Base-by-base conservation (phyloP, 306 rosid genomes). In the Coriaria nepalensis region DNA sequence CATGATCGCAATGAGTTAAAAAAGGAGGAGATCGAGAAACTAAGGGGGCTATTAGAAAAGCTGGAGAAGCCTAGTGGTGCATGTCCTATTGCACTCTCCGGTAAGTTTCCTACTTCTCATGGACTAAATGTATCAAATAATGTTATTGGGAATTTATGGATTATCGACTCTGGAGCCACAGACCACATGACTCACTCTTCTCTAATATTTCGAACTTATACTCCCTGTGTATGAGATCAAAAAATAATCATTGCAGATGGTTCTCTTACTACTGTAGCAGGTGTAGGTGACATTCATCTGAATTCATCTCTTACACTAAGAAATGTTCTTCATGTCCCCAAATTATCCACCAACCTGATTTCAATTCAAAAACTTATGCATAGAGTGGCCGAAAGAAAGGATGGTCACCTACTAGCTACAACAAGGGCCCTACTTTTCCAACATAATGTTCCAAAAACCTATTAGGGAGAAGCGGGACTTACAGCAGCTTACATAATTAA, bases 161-260 rank as follows among this genome's bases (percentile, higher is more conserved):
- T 48, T 35, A 33, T 48, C 20, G 52, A 32, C 37, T 15, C 6
- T 2, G 38, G 36, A 15, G 52, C 6, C 37, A 48, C 12, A 15
- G 4, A 48, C 37, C 52, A 48, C 12, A 48, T 48, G 13, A 48
- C 52, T 4, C 14, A 45, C 49, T 45, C 49, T 20, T 20, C 33
- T 4, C 49, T 11, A 0, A n/a, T 11, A 45, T 15, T 32, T 10
- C 15, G 35, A 14, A 14, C 52, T 29, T 48, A 32, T 15, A 48
- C 4, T 4, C 37, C 12, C 6, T 47, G 35, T n/a, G 35, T 11
- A 6, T 20, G 36, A 14, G 20, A 48, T 48, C 15, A 6, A 10
- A 48, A 48, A 11, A 48, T 47, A 10, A 7, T 9, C 29, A 9
- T 32, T 13, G 51, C 34, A 13, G 15, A 47, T 47, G 51, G 51